Evolutionary conservation across 305 asterid species (phyloP), one percentile per base, ranked within the genome.

Genomic region (Euphrasia arctica): DNA sequence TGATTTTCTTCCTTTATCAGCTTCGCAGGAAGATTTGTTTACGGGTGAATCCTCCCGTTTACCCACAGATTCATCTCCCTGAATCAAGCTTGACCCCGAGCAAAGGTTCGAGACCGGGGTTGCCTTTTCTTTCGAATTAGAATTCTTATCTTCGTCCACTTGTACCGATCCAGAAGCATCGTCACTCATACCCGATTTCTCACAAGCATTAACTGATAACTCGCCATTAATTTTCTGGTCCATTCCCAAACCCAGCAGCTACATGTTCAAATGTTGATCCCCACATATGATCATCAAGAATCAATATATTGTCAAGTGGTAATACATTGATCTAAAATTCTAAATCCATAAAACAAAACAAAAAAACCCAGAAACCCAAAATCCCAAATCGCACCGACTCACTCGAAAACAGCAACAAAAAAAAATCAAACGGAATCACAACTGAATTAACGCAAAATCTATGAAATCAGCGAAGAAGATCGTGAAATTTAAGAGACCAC

Each of bases 221-320:
- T 83, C 89, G 47, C 86, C 84, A 36, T 80, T 73, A 49, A 64
- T 60, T 50, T 82, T 85, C 12, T 78, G 70, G 66, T 84, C 95
- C 95, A 86, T 84, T 64, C 86, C 90, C 88, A 77, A 69, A 82
- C 83, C 91, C 50, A 83, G 92, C 75, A 83, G 92, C 75, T 86
- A 71, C 69, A 71, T 62, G 66, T 73, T 82, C 65, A 72, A 81
- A 42, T 71, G 55, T 59, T 68, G 64, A 80, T 77, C 59, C 84
- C 78, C 55, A 78, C 75, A 65, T 79, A 77, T 79, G 62, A 63
- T 79, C 82, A 65, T 65, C 72, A 13, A 48, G 4, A 49, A 3
- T 51, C 10, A 51, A 6, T 63, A 0, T 41, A 27, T 56, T 29
- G 57, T 14, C 29, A 68, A 29, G 59, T 32, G 10, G 39, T 25